Evolutionary conservation across 192 early-diverging fungal species (phyloP).

Genomic region (Cetraspora pellucida): DNA sequence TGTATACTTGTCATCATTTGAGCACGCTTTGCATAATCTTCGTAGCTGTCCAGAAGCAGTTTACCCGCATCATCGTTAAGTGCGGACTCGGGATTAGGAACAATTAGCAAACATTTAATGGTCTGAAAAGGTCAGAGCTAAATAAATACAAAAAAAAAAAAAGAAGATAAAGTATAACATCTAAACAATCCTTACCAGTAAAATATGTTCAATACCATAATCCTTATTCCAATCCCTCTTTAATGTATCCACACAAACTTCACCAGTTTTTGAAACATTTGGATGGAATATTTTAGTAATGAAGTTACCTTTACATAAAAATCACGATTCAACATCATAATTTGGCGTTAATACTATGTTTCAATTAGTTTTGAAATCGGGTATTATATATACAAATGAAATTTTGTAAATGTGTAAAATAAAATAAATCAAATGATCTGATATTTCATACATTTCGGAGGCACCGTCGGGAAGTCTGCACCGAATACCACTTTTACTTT

Average conservation of each 20-base stretch:
- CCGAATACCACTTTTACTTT: constrained; percentile 70
- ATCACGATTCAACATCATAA: not conserved
- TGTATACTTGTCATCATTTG: constrained; percentile 80
- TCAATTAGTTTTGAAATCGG: not conserved
- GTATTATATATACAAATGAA: not conserved
- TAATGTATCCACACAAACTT: constrained; percentile 94
- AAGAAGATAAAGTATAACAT: constrained; percentile 1
- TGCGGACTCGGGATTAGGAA: constrained; percentile 94
- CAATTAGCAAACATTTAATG: constrained; percentile 92
- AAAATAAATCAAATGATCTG: too few relatives aligned
- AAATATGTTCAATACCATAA: constrained; percentile 79
- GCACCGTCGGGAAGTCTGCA: constrained; percentile 74
- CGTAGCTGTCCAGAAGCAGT: constrained; percentile 85
- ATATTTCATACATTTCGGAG: constrained; percentile 78
- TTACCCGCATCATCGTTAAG: constrained; percentile 95
- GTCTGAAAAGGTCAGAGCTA: constrained; percentile 54
- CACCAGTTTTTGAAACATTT: constrained; percentile 84
- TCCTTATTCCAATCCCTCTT: constrained; percentile 97
- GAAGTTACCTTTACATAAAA: constrained; percentile 62
- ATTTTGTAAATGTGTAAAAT: too few relatives aligned
- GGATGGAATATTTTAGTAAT: constrained; percentile 97
- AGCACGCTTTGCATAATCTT: constrained; percentile 81
- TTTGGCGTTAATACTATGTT: not conserved
- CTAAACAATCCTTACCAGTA: constrained; percentile 62
- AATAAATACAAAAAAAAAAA: not conserved